phyloP scores from a whole-genome alignment of 2,329 filamentous ascomycete genomes.

The Trichophyton verrucosum region DNA sequence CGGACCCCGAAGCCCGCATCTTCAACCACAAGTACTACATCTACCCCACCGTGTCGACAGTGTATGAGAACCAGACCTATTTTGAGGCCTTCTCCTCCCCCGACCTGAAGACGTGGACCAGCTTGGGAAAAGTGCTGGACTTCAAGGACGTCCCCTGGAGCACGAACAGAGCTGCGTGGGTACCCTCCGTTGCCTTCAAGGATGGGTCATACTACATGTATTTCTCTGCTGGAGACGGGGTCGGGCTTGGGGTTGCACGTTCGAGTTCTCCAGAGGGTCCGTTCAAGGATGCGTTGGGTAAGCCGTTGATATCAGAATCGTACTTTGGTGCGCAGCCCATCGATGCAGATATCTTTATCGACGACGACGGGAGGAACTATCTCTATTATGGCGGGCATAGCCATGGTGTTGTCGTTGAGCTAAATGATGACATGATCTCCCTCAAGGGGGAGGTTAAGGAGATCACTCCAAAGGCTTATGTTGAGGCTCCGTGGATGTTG shows the following conservation, averaged over 20 bases:
- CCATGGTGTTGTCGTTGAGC: conserved; percentile 33
- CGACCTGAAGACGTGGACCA: conserved; percentile 40
- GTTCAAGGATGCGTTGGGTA: conserved; percentile 32
- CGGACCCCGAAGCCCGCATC: conserved; percentile 39
- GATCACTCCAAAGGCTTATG: conserved; percentile 37
- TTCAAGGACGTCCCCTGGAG: conserved; percentile 33
- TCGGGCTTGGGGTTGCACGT: conserved; percentile 34
- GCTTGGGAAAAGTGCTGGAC: conserved; percentile 35
- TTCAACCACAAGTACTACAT: conserved; percentile 39
- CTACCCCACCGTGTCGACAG: conserved; percentile 36
- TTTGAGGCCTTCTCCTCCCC: conserved; percentile 41
- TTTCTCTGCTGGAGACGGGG: conserved; percentile 39
- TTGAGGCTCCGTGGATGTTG: conserved; percentile 35
- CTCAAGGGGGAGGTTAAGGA: conserved; percentile 35
- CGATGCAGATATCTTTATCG: conserved; percentile 35
- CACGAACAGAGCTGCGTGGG: conserved; percentile 35
- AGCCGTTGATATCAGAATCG: conserved; percentile 34
- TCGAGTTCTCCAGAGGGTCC: conserved; percentile 30
- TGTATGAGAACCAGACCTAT: conserved; percentile 38
- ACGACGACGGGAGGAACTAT: conserved; percentile 32
- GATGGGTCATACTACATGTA: conserved; percentile 40
- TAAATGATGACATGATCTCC: conserved; percentile 35
- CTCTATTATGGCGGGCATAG: conserved; percentile 36
- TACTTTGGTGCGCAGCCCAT: conserved; percentile 39
- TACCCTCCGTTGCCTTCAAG: conserved; percentile 34